Base-by-base conservation (phyloP, 257 asterid genomes). In the Petrea volubilis region DNA sequence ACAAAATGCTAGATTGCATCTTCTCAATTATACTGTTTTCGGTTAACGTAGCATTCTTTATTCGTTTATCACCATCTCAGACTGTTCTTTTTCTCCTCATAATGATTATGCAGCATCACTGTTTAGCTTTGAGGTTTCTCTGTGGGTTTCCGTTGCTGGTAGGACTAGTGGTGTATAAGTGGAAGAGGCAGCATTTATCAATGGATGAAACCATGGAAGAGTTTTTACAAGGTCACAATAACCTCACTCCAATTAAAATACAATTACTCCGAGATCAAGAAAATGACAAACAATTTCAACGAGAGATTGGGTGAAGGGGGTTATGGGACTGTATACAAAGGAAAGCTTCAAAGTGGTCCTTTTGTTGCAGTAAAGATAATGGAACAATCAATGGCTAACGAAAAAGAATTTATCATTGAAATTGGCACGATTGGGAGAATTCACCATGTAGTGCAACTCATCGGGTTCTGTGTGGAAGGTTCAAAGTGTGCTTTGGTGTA, bases 231-330 rank as follows among this genome's bases (percentile, higher is more conserved):
- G 78, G 79, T 46, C 84, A 84, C 28, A 81, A 84, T 34, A 78
- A 78, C 77, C 81, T 78, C 36, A 70, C 83, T 0, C 88, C 86
- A 9, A 76, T 83, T n/a, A 59, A 86, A 81, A 29, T 83, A 86
- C 71, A 74, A 84, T 1, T 83, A 86, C 70, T 71, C 85, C 0
- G 74, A 86, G 72, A 72, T 86, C 64, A 81, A 72, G 77, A 81
- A 75, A 63, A 86, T 79, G 88, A 83, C 87, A 0, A 76, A 64
- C 75, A 79, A 75, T 15, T 81, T 86, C 79, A 75, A 41, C 67
- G 84, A 86, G 56, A 81, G 73, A 60, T 25, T 86, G 46, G 91
- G 91, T 2, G 90, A 85, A 64, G 87, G 85, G 0, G 87, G 77
- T 0, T 79, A 40, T 18, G 87, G 84, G 12, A 76, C 79, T 8